A percentile compares a stretch with the other conserved stretches of the same genome.
Conservation (phyloP, 2,329 filamentous ascomycete species). For the Helotiales sp. region DNA sequence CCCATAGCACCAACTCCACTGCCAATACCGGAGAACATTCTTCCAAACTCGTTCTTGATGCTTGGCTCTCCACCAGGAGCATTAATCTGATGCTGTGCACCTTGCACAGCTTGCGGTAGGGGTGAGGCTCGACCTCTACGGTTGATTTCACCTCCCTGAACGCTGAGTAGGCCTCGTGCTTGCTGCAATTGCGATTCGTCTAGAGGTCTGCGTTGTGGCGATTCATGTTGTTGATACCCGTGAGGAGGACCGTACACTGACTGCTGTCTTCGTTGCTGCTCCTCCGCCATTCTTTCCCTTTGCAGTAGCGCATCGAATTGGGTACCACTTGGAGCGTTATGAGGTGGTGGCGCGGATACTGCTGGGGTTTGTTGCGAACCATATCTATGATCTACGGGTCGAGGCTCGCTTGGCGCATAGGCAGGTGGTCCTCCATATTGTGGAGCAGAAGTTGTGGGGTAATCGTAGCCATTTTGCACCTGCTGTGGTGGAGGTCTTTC, state of each 20-base stretch:
- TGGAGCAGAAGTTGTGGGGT: conserved; percentile 26
- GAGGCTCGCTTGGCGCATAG: conserved; percentile 29
- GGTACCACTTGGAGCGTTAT: conserved; percentile 29
- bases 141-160: conserved; percentile 72
- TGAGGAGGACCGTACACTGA: conserved; percentile 38
- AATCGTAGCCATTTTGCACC: conserved; percentile 28
- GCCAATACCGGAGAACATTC: conserved; percentile 93
- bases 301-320: conserved; percentile 33
- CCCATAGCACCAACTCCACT: conserved; percentile 61
- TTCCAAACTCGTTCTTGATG: conserved; percentile 92
- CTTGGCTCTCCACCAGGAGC: conserved; percentile 80
- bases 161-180: conserved; percentile 67
- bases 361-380: conserved; percentile 37
- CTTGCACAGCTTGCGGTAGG: conserved; percentile 89
- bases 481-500: conserved; percentile 13
- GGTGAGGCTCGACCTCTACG: conserved; percentile 83
- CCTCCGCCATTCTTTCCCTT: conserved; percentile 33
- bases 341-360: conserved; percentile 36
- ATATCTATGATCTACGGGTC: conserved; percentile 32
- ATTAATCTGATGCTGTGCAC: conserved; percentile 77
- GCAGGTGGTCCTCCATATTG: conserved; percentile 28
- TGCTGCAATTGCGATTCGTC: conserved; percentile 56
- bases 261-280: conserved; percentile 39
- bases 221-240: conserved; percentile 44
- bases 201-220: conserved; percentile 41